Evolutionary conservation across 164 flowering plant genomes (phyloP), one percentile per base, ranked within the genome.

Genomic region (Malania oleifera): DNA sequence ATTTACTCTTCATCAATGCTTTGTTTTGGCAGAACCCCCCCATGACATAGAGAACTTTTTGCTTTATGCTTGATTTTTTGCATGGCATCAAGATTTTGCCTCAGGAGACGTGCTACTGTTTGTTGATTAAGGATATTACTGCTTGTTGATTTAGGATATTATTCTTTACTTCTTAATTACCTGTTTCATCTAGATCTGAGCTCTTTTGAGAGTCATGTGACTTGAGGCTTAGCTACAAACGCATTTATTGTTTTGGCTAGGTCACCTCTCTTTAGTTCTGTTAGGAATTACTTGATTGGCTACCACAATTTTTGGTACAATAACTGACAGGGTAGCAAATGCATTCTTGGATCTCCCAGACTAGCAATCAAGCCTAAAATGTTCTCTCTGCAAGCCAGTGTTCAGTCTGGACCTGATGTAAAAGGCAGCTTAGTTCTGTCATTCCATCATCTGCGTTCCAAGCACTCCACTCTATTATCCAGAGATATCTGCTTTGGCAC

Each of bases 241-340:
- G 18, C 10, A 17, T 52, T 43, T 18, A 15, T 43, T 31, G 35
- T 31, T 31, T 31, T 4, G 4, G 9, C 35, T 31, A 31, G 9
- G 9, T 31, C 35, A 31, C 35, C 35, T 31, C 35, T 31, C 9
- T 58, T 48, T 54, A 40, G 54, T 63, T 40, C 18, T 41, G 0
- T 44, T 62, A 29, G 63, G 43, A 57, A 26, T 20, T 26, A 55
- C 66, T 57, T 65, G 35, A 46, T 56, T 63, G 54, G 59, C 63
- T 73, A 38, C 59, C 24, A 34, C 70, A 35, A 72, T 71, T 60
- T 64, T 59, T 54, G 63, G 60, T 53, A 29, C 43, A 56, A 60
- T 76, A 65, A 62, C 59, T 79, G 60, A 67, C 88, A 87, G 95
- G 95, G 54, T 67, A 72, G 61, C 60, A 82, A 76, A 77, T 84